Evolutionary conservation across 768 basidiomycete species (phyloP).

Genomic region (Lactarius sp.): DNA sequence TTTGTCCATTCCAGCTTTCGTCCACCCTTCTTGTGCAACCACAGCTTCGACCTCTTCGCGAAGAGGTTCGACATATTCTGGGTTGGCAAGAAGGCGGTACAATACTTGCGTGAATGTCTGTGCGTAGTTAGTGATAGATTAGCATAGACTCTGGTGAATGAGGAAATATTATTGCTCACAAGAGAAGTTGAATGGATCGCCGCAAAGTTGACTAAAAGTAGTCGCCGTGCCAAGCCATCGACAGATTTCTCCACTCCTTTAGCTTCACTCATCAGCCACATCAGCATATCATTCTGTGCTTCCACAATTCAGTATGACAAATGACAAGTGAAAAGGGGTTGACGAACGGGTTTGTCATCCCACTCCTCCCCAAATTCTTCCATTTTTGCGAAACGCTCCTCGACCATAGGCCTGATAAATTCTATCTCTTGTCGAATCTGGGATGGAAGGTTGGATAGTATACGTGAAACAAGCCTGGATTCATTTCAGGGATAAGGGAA

Average conservation of each 20-base stretch:
- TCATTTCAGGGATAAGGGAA: neutral
- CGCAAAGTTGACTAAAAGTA: slow-evolving; percentile 35
- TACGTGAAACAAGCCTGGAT: slow-evolving; percentile 18
- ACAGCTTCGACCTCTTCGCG: slow-evolving; percentile 34
- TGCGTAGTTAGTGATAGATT: neutral
- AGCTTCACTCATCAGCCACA: slow-evolving; percentile 43
- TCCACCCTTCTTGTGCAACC: slow-evolving; percentile 32
- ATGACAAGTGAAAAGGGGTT: neutral
- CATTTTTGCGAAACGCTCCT: slow-evolving; percentile 28
- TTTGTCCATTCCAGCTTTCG: slow-evolving; percentile 30
- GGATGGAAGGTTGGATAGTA: slow-evolving; percentile 22
- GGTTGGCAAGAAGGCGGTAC: slow-evolving; percentile 30
- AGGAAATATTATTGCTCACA: slow-evolving; percentile 18
- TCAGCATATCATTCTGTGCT: slow-evolving; percentile 41
- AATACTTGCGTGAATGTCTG: slow-evolving; percentile 32
- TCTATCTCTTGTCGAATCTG: slow-evolving; percentile 14
- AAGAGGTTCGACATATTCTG: slow-evolving; percentile 29
- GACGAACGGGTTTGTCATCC: slow-evolving; percentile 29
- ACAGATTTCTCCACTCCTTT: slow-evolving; percentile 32
- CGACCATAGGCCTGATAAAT: slow-evolving; percentile 9
- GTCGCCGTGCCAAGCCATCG: slow-evolving; percentile 30
- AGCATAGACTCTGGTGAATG: neutral
- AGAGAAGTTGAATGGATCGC: slow-evolving; percentile 34
- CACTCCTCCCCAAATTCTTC: slow-evolving; percentile 27
- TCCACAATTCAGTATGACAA: neutral